Conservation (phyloP, 1,139 yeast species). For the Tardiomyces blankii region DNA sequence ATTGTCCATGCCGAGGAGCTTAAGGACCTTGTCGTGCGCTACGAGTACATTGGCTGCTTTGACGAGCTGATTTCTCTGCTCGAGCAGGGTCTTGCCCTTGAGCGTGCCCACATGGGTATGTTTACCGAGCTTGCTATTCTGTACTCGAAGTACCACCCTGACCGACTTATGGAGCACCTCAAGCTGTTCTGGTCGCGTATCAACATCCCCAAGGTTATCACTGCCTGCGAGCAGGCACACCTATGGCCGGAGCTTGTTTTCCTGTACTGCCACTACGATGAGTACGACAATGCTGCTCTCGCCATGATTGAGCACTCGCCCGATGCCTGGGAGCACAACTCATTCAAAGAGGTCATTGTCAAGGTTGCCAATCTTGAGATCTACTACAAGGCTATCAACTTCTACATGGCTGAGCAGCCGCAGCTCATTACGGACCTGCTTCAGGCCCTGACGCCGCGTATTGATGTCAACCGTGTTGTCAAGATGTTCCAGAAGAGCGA, state of each 20-base stretch:
- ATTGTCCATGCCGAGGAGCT: slow-evolving; percentile 96
- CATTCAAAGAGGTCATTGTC: slow-evolving; percentile 89
- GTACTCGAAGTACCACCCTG: slow-evolving; percentile 85
- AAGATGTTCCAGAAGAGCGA: slow-evolving; percentile 92
- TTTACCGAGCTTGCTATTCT: slow-evolving; percentile 90
- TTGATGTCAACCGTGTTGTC: slow-evolving; percentile 92
- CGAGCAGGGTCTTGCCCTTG: slow-evolving; percentile 92
- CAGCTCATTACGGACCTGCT: slow-evolving; percentile 79
- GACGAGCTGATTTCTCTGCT: slow-evolving; percentile 83
- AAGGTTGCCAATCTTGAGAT: slow-evolving; percentile 95
- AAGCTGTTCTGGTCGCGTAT: slow-evolving; percentile 97
- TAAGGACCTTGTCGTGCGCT: slow-evolving; percentile 76
- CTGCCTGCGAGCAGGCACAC: slow-evolving; percentile 90
- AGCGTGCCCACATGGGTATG: slow-evolving; percentile 99
- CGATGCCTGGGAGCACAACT: slow-evolving; percentile 84
- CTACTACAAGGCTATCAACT: slow-evolving; percentile 93
- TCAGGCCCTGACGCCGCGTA: slow-evolving; percentile 76
- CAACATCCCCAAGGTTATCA: slow-evolving; percentile 92
- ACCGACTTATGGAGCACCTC: slow-evolving; percentile 90
- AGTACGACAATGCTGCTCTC: slow-evolving; percentile 98
- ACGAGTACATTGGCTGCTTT: slow-evolving; percentile 86
- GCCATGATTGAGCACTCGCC: slow-evolving; percentile 96
- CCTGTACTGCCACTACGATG: slow-evolving; percentile 95
- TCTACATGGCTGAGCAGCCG: slow-evolving; percentile 88
- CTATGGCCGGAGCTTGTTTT: slow-evolving; percentile 94